phyloP scores from a whole-genome alignment of 148 eudicot species.

The Rhododendron vialii region DNA sequence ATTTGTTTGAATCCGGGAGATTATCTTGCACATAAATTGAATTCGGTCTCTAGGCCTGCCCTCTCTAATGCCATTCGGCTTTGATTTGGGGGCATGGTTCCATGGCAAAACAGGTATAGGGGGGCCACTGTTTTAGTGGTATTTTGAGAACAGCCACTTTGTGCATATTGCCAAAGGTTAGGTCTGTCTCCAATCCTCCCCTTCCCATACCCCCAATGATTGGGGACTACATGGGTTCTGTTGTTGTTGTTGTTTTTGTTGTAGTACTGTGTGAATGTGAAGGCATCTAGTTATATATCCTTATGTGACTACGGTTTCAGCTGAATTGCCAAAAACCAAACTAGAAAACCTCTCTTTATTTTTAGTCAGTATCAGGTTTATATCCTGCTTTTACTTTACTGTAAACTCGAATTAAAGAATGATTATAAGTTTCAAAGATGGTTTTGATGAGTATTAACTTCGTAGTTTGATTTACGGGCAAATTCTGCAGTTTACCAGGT shows the following conservation, averaged over 20 bases:
- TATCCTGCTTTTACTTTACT: neutral
- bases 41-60: too few species aligned
- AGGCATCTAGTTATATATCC: neutral
- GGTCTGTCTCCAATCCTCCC: too few species aligned
- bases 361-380: neutral
- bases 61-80: too few species aligned
- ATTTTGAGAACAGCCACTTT: too few species aligned
- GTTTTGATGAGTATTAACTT: conserved; percentile 7
- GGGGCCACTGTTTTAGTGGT: too few species aligned
- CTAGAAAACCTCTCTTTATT: neutral
- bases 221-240: too few species aligned
- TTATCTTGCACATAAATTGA: neutral
- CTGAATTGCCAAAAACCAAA: neutral
- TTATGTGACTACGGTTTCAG: neutral
- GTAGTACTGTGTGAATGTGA: neutral
- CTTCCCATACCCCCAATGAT: too few species aligned
- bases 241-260: neutral
- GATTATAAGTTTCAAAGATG: neutral
- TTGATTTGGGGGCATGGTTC: too few species aligned
- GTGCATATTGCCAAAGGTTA: too few species aligned
- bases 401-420: neutral
- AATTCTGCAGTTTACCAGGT: neutral
- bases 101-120: too few species aligned
- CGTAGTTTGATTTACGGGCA: neutral
- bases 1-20: neutral